These are phyloP conservation scores for Protomyces macrosporus DNA, from an alignment of 1,139 yeast species.

Conservation along the genomic window DNA sequence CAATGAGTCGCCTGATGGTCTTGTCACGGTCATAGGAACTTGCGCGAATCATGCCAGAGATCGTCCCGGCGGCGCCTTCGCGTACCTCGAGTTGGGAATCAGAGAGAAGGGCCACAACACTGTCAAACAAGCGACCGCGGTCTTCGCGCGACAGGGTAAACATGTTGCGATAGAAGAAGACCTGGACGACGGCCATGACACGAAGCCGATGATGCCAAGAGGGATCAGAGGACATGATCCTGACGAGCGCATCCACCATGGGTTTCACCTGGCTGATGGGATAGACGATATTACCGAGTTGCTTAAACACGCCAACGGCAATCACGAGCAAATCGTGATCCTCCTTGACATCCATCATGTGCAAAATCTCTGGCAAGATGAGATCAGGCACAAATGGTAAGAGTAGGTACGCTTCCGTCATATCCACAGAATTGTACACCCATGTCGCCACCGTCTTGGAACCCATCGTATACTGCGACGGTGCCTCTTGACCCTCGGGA, in stretches of 20 bases:
- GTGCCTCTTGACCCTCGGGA: conserved; percentile 28
- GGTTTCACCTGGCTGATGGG: conserved; percentile 44
- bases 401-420: conserved; percentile 25
- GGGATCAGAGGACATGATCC: conserved; percentile 44
- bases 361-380: conserved; percentile 67
- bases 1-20: conserved; percentile 41
- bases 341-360: conserved; percentile 66
- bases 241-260: conserved; percentile 51
- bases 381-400: conserved; percentile 40
- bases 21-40: conserved; percentile 53
- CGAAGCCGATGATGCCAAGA: conserved; percentile 67
- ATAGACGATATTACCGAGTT: conserved; percentile 57
- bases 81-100: conserved; percentile 71
- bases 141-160: conserved; percentile 52
- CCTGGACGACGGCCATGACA: conserved; percentile 65
- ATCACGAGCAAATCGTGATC: conserved; percentile 66
- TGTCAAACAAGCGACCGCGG: conserved; percentile 49
- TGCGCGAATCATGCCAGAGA: conserved; percentile 77
- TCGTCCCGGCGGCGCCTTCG: conserved; percentile 65
- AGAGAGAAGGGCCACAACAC: conserved; percentile 52
- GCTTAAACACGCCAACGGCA: conserved; percentile 51
- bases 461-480: conserved; percentile 31
- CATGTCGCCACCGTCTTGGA: conserved; percentile 34
- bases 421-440: conserved; percentile 31
- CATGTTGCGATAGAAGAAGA: conserved; percentile 67